Percentiles rank a stretch among this genome's conserved stretches.
phyloP scores from a whole-genome alignment of 352 stramenopile genomes.

The Phytophthora pseudosyringae region DNA sequence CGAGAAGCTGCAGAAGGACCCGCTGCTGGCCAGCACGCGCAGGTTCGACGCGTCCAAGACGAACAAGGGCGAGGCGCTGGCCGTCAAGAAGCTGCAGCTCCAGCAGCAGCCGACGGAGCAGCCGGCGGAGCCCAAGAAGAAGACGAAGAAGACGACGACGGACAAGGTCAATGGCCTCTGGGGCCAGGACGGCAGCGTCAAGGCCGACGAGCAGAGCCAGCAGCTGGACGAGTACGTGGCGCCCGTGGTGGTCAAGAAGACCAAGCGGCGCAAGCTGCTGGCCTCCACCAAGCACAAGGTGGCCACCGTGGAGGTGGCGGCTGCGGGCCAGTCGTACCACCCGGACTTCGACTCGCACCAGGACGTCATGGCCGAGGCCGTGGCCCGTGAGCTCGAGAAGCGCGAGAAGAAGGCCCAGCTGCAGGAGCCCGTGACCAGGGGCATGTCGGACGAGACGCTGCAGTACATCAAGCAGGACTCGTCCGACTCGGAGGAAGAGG shows the following conservation, averaged over 20 bases:
- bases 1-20: slow-evolving; percentile 69
- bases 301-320: slow-evolving; percentile 75
- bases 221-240: slow-evolving; percentile 68
- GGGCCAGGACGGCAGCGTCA: slow-evolving; percentile 51
- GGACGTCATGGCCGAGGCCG: slow-evolving; percentile 75
- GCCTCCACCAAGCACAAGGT: slow-evolving; percentile 74
- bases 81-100: slow-evolving; percentile 64
- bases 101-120: slow-evolving; percentile 22
- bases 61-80: slow-evolving; percentile 62
- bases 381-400: slow-evolving; percentile 75
- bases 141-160: slow-evolving; percentile 25
- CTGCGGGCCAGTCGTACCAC: slow-evolving; percentile 85
- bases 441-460: slow-evolving; percentile 81
- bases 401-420: slow-evolving; percentile 54
- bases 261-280: slow-evolving; percentile 58
- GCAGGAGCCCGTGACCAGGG: slow-evolving; percentile 51
- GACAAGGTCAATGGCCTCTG: slow-evolving; percentile 44
- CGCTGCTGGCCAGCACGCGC: slow-evolving; percentile 66
- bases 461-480: slow-evolving; percentile 78
- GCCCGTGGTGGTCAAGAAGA: slow-evolving; percentile 64
- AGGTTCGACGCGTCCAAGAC: slow-evolving; percentile 71
- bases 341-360: slow-evolving; percentile 84
- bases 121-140: slow-evolving; percentile 19
- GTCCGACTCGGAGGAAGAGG: slow-evolving; percentile 49
- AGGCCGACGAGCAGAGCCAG: slow-evolving; percentile 42